These are phyloP conservation scores for Pouteria glomerata DNA, from an alignment of 148 eudicot genomes.

Conservation along the genomic window DNA sequence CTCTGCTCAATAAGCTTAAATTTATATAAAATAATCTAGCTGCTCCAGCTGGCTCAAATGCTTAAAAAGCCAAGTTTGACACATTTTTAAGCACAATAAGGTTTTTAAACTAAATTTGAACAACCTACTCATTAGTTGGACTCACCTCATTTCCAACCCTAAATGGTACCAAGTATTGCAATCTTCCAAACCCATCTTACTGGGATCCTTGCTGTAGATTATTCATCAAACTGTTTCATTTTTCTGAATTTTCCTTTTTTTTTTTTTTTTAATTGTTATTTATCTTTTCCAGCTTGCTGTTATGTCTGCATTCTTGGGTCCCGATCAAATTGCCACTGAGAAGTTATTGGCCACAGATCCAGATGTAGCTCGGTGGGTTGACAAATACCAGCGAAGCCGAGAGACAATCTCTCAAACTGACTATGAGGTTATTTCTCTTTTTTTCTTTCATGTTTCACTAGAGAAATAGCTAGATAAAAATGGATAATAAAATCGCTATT, in stretches of 20 bases:
- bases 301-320: slow-evolving; percentile 97
- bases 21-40: no score
- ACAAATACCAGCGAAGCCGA: slow-evolving; percentile 93
- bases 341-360: slow-evolving; percentile 64
- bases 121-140: no score
- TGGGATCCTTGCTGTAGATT: neutral
- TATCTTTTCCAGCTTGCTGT: slow-evolving; percentile 67
- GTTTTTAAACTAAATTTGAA: no score
- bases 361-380: slow-evolving; percentile 88
- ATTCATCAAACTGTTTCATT: neutral
- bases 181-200: neutral
- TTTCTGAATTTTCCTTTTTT: neutral
- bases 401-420: slow-evolving; percentile 96
- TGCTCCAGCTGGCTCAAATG: no score
- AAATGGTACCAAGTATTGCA: no score
- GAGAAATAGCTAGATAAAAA: neutral
- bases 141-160: no score
- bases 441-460: neutral
- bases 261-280: slow-evolving; percentile 7
- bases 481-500: neutral
- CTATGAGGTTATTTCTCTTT: slow-evolving; percentile 54
- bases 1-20: no score
- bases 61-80: no score
- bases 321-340: slow-evolving; percentile 82
- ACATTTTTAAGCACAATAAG: no score